Evolutionary conservation across 1,139 yeast genomes (phyloP).

Genomic region (Pichia sp.): DNA sequence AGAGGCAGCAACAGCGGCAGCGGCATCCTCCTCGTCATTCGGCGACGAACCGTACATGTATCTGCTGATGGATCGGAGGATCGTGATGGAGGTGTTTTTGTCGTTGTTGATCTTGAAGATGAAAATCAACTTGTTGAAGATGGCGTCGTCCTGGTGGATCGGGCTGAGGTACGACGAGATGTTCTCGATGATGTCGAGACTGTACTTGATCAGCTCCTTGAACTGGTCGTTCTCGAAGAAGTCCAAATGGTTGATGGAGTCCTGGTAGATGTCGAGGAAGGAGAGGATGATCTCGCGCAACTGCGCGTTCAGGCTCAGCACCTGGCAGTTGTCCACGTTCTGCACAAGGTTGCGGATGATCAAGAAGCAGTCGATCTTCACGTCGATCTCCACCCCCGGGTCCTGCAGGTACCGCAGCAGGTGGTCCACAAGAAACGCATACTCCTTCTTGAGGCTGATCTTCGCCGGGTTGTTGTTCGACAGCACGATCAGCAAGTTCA

Average conservation of each 20-base stretch:
- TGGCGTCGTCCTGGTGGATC: conserved; percentile 57
- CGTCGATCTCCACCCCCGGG: conserved; percentile 35
- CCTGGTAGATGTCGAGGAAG: conserved; percentile 34
- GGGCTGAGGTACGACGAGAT: conserved; percentile 80
- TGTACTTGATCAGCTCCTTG: conserved; percentile 65
- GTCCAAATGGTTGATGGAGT: conserved; percentile 12
- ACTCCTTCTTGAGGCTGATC: conserved; percentile 38
- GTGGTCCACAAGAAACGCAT: conserved; percentile 48
- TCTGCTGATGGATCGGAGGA: conserved; percentile 51
- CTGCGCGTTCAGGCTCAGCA: conserved; percentile 54
- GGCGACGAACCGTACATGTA: conserved; percentile 43
- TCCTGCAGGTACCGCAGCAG: conserved; percentile 42
- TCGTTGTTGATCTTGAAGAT: conserved; percentile 49
- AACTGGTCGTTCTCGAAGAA: conserved; percentile 30
- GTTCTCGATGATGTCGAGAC: conserved; percentile 79
- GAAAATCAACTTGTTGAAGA: conserved; percentile 48
- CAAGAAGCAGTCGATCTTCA: conserved; percentile 60
- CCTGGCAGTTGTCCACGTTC: conserved; percentile 78
- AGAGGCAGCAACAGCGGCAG: neutral
- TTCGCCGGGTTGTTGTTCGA: conserved; percentile 50
- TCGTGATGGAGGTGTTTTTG: conserved; percentile 49
- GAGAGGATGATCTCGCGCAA: conserved; percentile 50
- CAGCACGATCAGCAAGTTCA: conserved; percentile 53
- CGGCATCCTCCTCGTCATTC: conserved; percentile 7
- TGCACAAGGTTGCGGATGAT: conserved; percentile 77